Conservation (phyloP, 768 basidiomycete species). For the Pholiota molesta region DNA sequence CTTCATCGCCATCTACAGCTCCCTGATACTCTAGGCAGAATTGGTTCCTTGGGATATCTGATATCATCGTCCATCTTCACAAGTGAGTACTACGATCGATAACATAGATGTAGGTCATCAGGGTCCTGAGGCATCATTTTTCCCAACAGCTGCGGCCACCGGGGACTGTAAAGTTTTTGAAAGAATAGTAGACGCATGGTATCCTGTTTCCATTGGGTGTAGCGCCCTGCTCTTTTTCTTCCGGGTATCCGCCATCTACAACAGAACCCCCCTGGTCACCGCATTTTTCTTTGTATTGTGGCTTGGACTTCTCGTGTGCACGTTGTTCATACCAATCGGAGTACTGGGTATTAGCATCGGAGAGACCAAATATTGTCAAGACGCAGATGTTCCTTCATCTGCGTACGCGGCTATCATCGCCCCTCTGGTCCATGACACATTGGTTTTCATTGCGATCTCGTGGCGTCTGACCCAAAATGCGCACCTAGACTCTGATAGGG, state of each 20-base stretch:
- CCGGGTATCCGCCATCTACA: slow-evolving; percentile 28
- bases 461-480: slow-evolving; percentile 25
- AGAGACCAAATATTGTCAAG: slow-evolving; percentile 27
- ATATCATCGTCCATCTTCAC: not conserved
- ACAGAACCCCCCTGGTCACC: slow-evolving; percentile 18
- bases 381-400: slow-evolving; percentile 15
- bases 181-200: slow-evolving; percentile 13
- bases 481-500: slow-evolving; percentile 3
- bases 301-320: slow-evolving; percentile 27
- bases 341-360: slow-evolving; percentile 22
- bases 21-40: not conserved
- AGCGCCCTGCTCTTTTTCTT: slow-evolving; percentile 31
- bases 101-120: not conserved
- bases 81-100: not conserved
- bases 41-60: slow-evolving; percentile 5
- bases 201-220: slow-evolving; percentile 18
- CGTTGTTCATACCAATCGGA: slow-evolving; percentile 26
- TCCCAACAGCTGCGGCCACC: slow-evolving; percentile 16
- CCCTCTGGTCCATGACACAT: slow-evolving; percentile 29
- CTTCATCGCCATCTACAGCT: not conserved
- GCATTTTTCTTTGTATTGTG: slow-evolving; percentile 31
- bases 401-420: slow-evolving; percentile 21
- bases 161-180: slow-evolving; percentile 14
- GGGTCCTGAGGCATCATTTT: not conserved
- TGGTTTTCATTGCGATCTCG: slow-evolving; percentile 34